phyloP scores from a whole-genome alignment of 2,329 filamentous ascomycete species.

The Diaporthe helianthi region DNA sequence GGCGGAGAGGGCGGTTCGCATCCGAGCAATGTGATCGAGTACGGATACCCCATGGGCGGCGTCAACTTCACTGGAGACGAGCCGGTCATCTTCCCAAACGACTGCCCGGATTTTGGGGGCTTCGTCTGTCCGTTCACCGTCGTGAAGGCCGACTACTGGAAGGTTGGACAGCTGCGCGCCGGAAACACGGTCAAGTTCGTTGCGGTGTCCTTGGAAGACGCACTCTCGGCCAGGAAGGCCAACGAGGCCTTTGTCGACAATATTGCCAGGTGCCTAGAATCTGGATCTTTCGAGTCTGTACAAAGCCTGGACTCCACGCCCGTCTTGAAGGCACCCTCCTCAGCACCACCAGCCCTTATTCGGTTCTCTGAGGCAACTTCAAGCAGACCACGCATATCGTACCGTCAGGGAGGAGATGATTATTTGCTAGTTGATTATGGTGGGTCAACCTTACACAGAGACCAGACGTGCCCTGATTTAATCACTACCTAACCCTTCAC shows the following conservation, averaged over 20 bases:
- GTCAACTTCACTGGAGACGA: conserved; percentile 69
- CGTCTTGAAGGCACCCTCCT: not conserved
- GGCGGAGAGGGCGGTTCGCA: conserved; percentile 70
- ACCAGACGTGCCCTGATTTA: not conserved
- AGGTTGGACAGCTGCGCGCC: conserved; percentile 66
- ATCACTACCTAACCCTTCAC: not conserved
- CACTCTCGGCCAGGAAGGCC: conserved; percentile 51
- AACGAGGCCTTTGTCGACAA: conserved; percentile 51
- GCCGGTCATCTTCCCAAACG: conserved; percentile 64
- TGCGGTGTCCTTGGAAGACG: conserved; percentile 58
- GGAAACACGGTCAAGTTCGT: conserved; percentile 61
- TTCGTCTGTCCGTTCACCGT: conserved; percentile 64
- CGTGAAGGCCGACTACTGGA: conserved; percentile 65
- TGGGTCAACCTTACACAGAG: not conserved
- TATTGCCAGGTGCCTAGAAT: not conserved
- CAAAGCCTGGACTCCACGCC: conserved; percentile 20
- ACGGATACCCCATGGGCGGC: conserved; percentile 64
- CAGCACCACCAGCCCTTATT: conserved; percentile 24
- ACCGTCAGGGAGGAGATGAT: conserved; percentile 54
- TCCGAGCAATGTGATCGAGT: conserved; percentile 65
- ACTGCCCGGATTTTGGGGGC: conserved; percentile 67
- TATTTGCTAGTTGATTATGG: conserved; percentile 64
- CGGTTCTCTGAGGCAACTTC: conserved; percentile 41
- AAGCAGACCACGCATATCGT: conserved; percentile 48
- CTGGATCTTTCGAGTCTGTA: conserved; percentile 4